Evolutionary conservation across 352 stramenopile species (phyloP), one percentile per base, ranked within the genome.

Genomic region (Thraustochytrium striatum): DNA sequence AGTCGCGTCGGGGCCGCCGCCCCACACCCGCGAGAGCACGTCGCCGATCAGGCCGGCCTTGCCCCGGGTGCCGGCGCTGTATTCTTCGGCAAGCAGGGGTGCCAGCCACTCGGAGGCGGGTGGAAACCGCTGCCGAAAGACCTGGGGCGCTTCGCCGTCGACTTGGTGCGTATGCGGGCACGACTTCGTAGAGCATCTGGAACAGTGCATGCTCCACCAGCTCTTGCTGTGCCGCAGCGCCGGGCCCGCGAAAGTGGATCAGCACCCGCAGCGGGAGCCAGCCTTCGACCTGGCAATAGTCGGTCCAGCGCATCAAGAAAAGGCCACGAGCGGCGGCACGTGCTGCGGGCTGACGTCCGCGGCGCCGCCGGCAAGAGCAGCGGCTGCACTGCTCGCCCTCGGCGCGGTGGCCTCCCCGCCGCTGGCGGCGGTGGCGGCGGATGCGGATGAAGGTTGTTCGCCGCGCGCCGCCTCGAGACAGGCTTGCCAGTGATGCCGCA

Each of bases 21-120:
- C 53, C 59, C 44, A 57, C 35, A 70, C 59, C 9, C 59, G 59
- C 59, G 59, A 70, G 30, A 70, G 50, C 35, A 70, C 35, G n/a
- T 70, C 59, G 28, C 59, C 59, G 13, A 70, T 38, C 0, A 70
- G 59, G 5, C 59, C 59, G 30, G 59, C 5, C n/a, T 52, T 9
- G 59, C 59, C 25, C 59, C 35, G 38, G 50, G 35, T 50, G 35
- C 2, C 7, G 28, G 35, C 25, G 44, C 59, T 11, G 41, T 35
- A 8, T 33, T 53, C 21, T 70, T 38, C 21, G 53, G 3, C 33
- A 52, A 70, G 41, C 35, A 38, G 21, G 21, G 41, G 0, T 53
- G 59, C 59, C 59, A 70, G 21, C 19, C 35, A 13, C 9, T 11
- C 9, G 59, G 33, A 16, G 9, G 35, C 3, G 59, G 59, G 8